A percentile compares a stretch with the other conserved stretches of the same genome.
phyloP scores from a whole-genome alignment of 1,139 yeast species.

The Suhomyces bolitotheri region DNA sequence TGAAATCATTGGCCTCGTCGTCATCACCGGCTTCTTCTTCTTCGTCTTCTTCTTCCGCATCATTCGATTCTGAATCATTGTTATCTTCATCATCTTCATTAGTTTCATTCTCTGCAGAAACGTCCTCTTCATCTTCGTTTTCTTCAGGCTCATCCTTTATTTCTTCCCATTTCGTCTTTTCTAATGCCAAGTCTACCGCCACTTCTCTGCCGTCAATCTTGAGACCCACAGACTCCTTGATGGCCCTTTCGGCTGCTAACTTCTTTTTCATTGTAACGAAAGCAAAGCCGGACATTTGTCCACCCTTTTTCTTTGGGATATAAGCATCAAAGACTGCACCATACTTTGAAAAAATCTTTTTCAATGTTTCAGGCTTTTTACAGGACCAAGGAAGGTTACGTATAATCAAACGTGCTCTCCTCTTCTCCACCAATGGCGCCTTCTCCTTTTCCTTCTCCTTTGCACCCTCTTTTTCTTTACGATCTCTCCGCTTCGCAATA shows the following conservation, averaged over 20 bases:
- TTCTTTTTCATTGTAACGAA: slow-evolving; percentile 88
- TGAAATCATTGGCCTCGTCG: slow-evolving; percentile 19
- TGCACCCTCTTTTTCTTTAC: slow-evolving; percentile 56
- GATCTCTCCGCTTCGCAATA: slow-evolving; percentile 87
- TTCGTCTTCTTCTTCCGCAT: slow-evolving; percentile 38
- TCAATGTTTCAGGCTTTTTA: slow-evolving; percentile 70
- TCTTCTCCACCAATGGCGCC: slow-evolving; percentile 48
- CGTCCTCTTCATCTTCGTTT: slow-evolving; percentile 30
- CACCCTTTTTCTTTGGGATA: slow-evolving; percentile 85
- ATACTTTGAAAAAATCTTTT: slow-evolving; percentile 67
- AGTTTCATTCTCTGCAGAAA: slow-evolving; percentile 26
- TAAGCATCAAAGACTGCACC: slow-evolving; percentile 90
- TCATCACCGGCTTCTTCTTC: slow-evolving; percentile 35
- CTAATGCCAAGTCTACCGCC: slow-evolving; percentile 91
- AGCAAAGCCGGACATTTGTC: slow-evolving; percentile 92
- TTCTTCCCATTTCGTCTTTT: slow-evolving; percentile 77
- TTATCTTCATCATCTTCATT: slow-evolving; percentile 26
- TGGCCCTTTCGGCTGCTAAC: slow-evolving; percentile 77
- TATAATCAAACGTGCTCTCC: slow-evolving; percentile 81
- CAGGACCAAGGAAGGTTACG: slow-evolving; percentile 97
- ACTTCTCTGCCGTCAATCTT: slow-evolving; percentile 90
- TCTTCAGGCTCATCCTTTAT: slow-evolving; percentile 37
- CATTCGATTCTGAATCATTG: slow-evolving; percentile 29
- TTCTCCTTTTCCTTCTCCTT: slow-evolving; percentile 29
- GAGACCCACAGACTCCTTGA: slow-evolving; percentile 69